These are phyloP conservation scores for Bacidia rubella DNA, from an alignment of 495 filamentous ascomycete genomes.

Conservation along the genomic window DNA sequence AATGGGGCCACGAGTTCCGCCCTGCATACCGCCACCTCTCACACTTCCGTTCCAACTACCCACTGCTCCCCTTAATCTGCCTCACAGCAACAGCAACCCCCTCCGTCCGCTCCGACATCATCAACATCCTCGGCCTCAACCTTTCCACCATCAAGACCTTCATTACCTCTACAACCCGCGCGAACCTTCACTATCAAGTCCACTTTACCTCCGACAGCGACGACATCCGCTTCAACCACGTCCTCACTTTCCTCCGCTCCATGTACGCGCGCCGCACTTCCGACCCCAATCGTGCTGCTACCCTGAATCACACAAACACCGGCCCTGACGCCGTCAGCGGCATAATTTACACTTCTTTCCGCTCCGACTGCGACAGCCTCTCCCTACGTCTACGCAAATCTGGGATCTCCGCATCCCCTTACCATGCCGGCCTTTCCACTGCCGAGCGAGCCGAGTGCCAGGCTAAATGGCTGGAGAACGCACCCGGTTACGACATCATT, in stretches of 20 bases:
- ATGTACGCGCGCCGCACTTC: conserved; percentile 51
- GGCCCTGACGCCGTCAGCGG: conserved; percentile 56
- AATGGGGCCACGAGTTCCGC: conserved; percentile 99
- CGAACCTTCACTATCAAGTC: conserved; percentile 86
- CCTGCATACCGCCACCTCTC: conserved; percentile 77
- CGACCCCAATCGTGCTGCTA: conserved; percentile 27
- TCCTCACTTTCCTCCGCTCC: conserved; percentile 57
- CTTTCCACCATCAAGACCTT: conserved; percentile 49
- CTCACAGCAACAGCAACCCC: conserved; percentile 82
- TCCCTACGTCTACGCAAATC: conserved; percentile 33
- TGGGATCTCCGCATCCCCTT: conserved; percentile 33
- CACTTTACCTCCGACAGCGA: conserved; percentile 68
- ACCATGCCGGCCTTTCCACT: conserved; percentile 35
- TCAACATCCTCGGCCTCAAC: conserved; percentile 57
- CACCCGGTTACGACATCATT: conserved; percentile 69
- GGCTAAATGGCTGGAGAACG: conserved; percentile 61
- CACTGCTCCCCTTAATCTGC: conserved; percentile 76
- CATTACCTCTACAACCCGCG: conserved; percentile 63
- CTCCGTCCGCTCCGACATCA: conserved; percentile 66
- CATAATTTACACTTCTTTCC: conserved; percentile 78
- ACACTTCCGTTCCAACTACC: conserved; percentile 72
- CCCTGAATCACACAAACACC: conserved; percentile 38
- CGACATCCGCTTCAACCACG: conserved; percentile 53
- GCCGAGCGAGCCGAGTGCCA: conserved; percentile 34
- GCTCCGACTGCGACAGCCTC: conserved; percentile 62